Evolutionary conservation across 257 asterid species (phyloP).

Genomic region (Solanum virginianum): DNA sequence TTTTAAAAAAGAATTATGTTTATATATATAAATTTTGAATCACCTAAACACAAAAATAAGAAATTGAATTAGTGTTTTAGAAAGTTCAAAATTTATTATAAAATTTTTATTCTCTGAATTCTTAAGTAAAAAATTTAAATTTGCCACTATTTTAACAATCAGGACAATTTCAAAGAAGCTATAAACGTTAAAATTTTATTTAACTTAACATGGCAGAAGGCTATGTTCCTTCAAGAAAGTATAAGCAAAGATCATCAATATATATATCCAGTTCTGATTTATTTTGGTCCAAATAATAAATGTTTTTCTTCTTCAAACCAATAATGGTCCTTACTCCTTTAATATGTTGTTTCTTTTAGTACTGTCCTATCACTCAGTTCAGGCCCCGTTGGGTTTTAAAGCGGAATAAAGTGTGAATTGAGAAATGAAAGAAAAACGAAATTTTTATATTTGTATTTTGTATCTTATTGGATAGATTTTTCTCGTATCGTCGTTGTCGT

Average conservation of each 20-base stretch:
- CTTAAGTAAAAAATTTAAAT: no score
- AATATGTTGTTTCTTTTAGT: background rate
- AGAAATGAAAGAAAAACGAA: background rate
- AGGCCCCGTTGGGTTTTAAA: background rate
- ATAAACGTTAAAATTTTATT: background rate
- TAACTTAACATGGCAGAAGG: background rate
- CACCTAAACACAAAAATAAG: background rate
- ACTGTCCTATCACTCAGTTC: background rate
- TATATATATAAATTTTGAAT: no score
- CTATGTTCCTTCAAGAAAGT: background rate
- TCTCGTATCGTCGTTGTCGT: no score
- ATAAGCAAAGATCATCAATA: background rate
- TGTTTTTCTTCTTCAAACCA: background rate
- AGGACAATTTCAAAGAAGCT: background rate
- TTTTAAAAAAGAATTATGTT: background rate
- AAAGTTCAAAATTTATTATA: no score
- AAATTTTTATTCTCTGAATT: no score
- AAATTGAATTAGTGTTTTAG: no score
- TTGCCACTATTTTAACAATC: background rate
- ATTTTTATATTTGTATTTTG: background rate
- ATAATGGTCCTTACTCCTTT: background rate
- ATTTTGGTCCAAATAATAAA: background rate
- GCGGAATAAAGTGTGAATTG: background rate
- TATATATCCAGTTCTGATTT: background rate
- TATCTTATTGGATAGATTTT: no score